Base-by-base conservation (phyloP, 2,329 filamentous ascomycete species). In the Helotiales sp. region DNA sequence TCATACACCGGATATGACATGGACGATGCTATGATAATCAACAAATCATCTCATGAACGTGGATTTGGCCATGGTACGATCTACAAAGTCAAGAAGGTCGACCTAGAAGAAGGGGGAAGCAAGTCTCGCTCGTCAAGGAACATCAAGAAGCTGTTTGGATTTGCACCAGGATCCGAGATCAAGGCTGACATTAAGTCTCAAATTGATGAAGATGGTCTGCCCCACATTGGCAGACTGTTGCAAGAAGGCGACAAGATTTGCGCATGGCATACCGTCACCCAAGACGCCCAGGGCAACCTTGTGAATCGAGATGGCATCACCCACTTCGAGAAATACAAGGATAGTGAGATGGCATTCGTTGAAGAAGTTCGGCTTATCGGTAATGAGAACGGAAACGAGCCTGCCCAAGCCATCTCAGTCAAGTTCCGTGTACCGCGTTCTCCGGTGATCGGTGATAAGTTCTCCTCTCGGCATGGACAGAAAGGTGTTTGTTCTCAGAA, bases 11-110 rank as follows among this genome's bases (percentile, higher is more conserved):
- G 93, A 52, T 99, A 98, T 76, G 95, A 99, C 81, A 99, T 99
- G 95, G 95, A 99, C 81, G 95, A 99, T 77, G 95, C 95, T 72
- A 98, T 98, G 93, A 98, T 99, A 71, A 81, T 99, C 72, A 98
- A 98, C 80, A 98, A 98, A 74, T 96, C 92, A 19, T 87, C 93
- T 2, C 91, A 97, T 74, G 95, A 99, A 75, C 87, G 95, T 66
- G 95, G 95, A 13, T 98, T 99, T 70, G 93, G 92, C 34, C 87
- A 98, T 70, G 95, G 95, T 55, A 96, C 93, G 5, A 92, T 99
- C 67, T 99, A 97, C 82, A 99, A 99, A 79, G 96, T 92, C 8
- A 96, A 98, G 77, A 90, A 96, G 70, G 87, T 95, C 70, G 86
- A 89, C 33, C 82, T 98, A 17, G 89, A 91, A 67, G 91, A 96